These are phyloP conservation scores for Aphanomyces euteiches DNA, from an alignment of 352 stramenopile species.

Conservation along the genomic window DNA sequence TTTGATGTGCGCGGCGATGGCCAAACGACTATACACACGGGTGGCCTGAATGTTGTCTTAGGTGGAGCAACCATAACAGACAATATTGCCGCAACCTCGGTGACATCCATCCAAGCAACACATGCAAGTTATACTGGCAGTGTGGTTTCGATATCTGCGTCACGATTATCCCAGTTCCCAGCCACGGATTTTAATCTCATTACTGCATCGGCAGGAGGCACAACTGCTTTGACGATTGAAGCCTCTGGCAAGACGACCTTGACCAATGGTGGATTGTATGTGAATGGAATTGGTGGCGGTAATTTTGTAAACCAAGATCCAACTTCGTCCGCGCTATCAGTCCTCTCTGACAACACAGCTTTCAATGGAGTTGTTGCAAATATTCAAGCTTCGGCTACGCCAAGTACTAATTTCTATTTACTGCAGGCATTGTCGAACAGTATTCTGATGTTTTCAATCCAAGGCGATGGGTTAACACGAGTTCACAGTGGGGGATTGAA, in stretches of 20 bases:
- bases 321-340: conserved; percentile 36
- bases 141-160: conserved; percentile 35
- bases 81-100: conserved; percentile 28
- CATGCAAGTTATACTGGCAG: conserved; percentile 35
- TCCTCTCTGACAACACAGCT: conserved; percentile 30
- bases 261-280: conserved; percentile 41
- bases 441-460: conserved; percentile 44
- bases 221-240: conserved; percentile 43
- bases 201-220: conserved; percentile 34
- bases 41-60: conserved; percentile 37
- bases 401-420: conserved; percentile 43
- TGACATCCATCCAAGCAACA: conserved; percentile 40
- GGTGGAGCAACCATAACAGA: conserved; percentile 42
- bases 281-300: conserved; percentile 39
- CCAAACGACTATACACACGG: conserved; percentile 40
- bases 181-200: conserved; percentile 43
- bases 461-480: conserved; percentile 43
- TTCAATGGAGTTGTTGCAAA: conserved; percentile 43
- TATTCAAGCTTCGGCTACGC: conserved; percentile 38
- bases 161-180: conserved; percentile 35
- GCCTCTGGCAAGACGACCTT: conserved; percentile 52
- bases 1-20: conserved; percentile 37
- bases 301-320: conserved; percentile 37
- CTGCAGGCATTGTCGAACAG: conserved; percentile 38
- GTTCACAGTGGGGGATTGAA: conserved; percentile 43